Conservation (phyloP, 352 stramenopile species). For the Pythium sukuiense region DNA sequence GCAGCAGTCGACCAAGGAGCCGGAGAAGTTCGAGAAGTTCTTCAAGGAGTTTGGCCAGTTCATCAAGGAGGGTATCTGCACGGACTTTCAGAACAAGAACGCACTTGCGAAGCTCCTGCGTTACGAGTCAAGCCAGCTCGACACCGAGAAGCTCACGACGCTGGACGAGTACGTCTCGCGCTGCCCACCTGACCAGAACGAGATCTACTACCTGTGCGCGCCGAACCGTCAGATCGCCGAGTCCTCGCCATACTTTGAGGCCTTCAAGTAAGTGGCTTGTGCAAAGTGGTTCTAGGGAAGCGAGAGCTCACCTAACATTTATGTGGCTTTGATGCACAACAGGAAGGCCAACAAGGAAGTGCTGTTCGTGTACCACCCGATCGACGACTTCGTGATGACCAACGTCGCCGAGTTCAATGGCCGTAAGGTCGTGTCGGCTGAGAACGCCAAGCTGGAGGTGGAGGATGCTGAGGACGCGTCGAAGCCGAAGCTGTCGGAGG, state of each 20-base stretch:
- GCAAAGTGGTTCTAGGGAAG: too few relatives aligned
- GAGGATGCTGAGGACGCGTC: slow-evolving; percentile 50
- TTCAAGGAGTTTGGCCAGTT: slow-evolving; percentile 98
- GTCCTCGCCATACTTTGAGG: slow-evolving; percentile 98
- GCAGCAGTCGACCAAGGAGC: slow-evolving; percentile 91
- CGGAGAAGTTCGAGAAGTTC: slow-evolving; percentile 97
- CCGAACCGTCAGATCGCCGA: slow-evolving; percentile 94
- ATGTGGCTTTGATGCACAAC: not conserved
- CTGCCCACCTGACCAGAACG: slow-evolving; percentile 94
- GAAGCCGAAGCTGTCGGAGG: slow-evolving; percentile 73
- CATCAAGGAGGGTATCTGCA: slow-evolving; percentile 98
- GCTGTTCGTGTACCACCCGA: slow-evolving; percentile 98
- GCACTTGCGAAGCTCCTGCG: slow-evolving; percentile 97
- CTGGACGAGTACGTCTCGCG: slow-evolving; percentile 99
- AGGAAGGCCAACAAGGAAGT: slow-evolving; percentile 94
- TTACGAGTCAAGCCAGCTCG: slow-evolving; percentile 96
- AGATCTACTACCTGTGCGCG: slow-evolving; percentile 99
- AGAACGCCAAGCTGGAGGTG: slow-evolving; percentile 95
- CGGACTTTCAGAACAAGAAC: slow-evolving; percentile 90
- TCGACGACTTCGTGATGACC: slow-evolving; percentile 99
- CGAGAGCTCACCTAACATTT: too few relatives aligned
- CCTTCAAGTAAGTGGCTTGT: slow-evolving; percentile 96
- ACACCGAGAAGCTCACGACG: slow-evolving; percentile 90
- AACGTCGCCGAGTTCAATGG: slow-evolving; percentile 98
- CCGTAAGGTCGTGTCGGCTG: slow-evolving; percentile 94